A percentile compares a stretch with the other conserved stretches of the same genome.
These are phyloP conservation scores for Hydnomerulius pinastri DNA, from an alignment of 768 basidiomycete species.

Conservation along the genomic window DNA sequence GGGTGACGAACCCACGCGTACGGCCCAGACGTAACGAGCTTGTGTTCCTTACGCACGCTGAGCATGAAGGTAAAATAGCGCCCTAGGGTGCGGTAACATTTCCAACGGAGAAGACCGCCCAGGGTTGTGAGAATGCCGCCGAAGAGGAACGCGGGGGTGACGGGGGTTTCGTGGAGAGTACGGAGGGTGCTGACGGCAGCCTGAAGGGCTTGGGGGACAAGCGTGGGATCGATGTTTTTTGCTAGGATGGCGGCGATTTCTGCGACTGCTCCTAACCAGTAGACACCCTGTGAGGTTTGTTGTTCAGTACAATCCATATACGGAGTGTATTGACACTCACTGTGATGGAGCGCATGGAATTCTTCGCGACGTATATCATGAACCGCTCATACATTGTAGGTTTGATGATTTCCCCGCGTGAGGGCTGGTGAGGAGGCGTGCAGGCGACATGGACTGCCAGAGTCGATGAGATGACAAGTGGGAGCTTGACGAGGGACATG, in stretches of 20 bases:
- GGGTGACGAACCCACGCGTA: conserved; percentile 34
- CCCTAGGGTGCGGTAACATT: conserved; percentile 28
- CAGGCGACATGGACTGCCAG: conserved; percentile 41
- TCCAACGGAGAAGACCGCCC: conserved; percentile 24
- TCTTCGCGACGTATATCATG: background rate
- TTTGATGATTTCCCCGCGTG: conserved; percentile 31
- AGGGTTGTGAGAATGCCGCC: conserved; percentile 17
- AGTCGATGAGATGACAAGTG: conserved; percentile 43
- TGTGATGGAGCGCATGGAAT: background rate
- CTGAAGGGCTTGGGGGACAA: background rate
- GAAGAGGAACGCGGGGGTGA: conserved; percentile 16
- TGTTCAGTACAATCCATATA: background rate
- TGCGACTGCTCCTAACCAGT: background rate
- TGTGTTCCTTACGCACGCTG: conserved; percentile 22
- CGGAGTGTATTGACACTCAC: background rate
- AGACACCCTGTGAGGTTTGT: background rate
- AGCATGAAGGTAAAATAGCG: conserved; percentile 32
- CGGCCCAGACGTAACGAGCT: conserved; percentile 30
- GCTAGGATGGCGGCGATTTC: background rate
- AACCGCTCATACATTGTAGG: conserved; percentile 1
- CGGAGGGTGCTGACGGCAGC: background rate
- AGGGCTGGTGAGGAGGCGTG: conserved; percentile 49
- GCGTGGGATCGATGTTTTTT: background rate
- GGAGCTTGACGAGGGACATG: conserved; percentile 40
- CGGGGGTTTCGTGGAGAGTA: background rate